A percentile compares a stretch with the other conserved stretches of the same genome.
These are phyloP conservation scores for Penicillium sp. DNA, from an alignment of 2,329 filamentous ascomycete species.

Conservation along the genomic window DNA sequence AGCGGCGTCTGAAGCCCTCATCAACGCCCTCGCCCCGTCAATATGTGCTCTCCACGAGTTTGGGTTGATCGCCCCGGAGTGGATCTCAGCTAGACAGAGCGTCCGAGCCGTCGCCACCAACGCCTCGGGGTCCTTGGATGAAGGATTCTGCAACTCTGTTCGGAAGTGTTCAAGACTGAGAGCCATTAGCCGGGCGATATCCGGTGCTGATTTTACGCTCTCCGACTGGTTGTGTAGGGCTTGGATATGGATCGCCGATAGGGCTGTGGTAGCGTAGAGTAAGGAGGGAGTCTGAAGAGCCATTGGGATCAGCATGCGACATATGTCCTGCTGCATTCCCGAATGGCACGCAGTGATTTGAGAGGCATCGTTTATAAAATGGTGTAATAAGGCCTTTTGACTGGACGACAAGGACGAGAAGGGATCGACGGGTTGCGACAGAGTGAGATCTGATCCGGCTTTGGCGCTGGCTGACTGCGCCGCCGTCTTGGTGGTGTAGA, in stretches of 20 bases:
- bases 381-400: slow-evolving; percentile 41
- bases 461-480: slow-evolving; percentile 13
- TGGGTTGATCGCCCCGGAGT: slow-evolving; percentile 42
- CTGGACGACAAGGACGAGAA: slow-evolving; percentile 38
- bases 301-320: slow-evolving; percentile 47
- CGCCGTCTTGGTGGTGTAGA: slow-evolving; percentile 37
- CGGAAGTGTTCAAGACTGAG: slow-evolving; percentile 45
- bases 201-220: slow-evolving; percentile 38
- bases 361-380: slow-evolving; percentile 45
- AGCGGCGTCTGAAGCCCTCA: slow-evolving; percentile 28
- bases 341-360: slow-evolving; percentile 44
- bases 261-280: slow-evolving; percentile 45
- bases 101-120: slow-evolving; percentile 46
- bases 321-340: slow-evolving; percentile 45
- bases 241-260: slow-evolving; percentile 45
- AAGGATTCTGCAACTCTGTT: slow-evolving; percentile 39
- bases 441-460: slow-evolving; percentile 22
- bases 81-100: slow-evolving; percentile 45
- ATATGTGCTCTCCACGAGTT: slow-evolving; percentile 47
- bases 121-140: slow-evolving; percentile 34
- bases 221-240: slow-evolving; percentile 38
- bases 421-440: slow-evolving; percentile 36
- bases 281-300: slow-evolving; percentile 45
- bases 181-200: slow-evolving; percentile 42
- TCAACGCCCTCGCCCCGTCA: slow-evolving; percentile 43